Evolutionary conservation across 371 early-diverging fungal genomes (phyloP), one percentile per base, ranked within the genome.

Genomic region (Actinomortierella ambigua): DNA sequence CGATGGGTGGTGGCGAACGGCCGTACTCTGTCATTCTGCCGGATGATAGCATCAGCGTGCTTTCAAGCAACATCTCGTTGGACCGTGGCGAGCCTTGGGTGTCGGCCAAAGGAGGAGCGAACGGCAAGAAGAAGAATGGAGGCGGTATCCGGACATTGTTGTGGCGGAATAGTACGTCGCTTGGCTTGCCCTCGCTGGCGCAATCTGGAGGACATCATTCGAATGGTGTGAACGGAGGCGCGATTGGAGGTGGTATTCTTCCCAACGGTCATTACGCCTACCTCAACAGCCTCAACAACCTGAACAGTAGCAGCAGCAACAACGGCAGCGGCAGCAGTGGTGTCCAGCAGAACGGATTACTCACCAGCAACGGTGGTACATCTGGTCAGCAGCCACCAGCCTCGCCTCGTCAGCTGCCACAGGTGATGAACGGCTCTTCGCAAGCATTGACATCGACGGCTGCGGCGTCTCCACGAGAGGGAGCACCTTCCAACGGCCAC

Each of bases 31-130:
- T 50, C 17, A 47, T 46, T n/a, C 11, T 55, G 20, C 66, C 62
- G 4, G 71, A 71, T 53, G 71, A 71, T 14, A 65, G 18, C 53
- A 63, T 52, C 55, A 71, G 71, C 29, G 71, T 71, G 26, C 34
- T 71, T 58, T 71, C 71, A n/a, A 71, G 71, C 63, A 71, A 58
- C 26, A 20, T 65, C n/a, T 71, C 71, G 17, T 55, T 58, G 20
- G 66, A 70, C 18, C 71, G 71, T 8, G 71, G 65, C 34, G 63
- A 62, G 6, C 57, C 59, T 23, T 71, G 71, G 71, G 61, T 62
- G 6, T 71, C 71, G 1, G 71, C 71, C 53, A 71, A 65, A 57
- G 56, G 52, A 2, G 59, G 63, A 3, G 29, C 60, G 13, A 61
- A 61, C 27, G 71, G 71, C 15, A 71, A 62, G 63, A 71, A 59